Base-by-base conservation (phyloP, 148 eudicot species). In the Rhododendron vialii region DNA sequence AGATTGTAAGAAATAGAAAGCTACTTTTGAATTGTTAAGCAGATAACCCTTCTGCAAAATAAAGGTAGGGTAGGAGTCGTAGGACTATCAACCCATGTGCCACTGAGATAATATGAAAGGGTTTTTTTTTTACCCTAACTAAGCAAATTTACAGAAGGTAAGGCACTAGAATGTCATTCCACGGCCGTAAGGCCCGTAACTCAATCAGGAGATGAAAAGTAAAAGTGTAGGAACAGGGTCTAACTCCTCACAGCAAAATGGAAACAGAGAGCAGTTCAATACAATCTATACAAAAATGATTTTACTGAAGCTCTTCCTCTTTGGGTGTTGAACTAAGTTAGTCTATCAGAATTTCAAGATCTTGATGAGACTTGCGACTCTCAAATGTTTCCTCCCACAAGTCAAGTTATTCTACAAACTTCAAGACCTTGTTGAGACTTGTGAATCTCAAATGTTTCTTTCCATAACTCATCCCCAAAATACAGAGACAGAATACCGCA, bases 131-230 rank as follows among this genome's bases (percentile, higher is more conserved):
- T 57, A 47, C 50, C 26, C 73, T 22, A 22, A 28, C 22, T 82
- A 59, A 38, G 35, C 75, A 59, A 59, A 82, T 36, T 61, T 24
- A 63, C 55, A 80, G 63, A 7, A 81, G 67, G 73, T 1, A 55
- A 81, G 43, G 35, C 17, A 26, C 30, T 55, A 82, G 65, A 67
- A 51, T 82, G 84, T 43, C 71, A 80, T 82, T 57, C 63, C 36
- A 82, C 1, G 67, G 65, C 22, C 50, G 3, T 35, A 35, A 35
- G 36, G 36, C 36, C 36, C 36, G 36, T 20, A 57, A 41, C 35
- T 36, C 75, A 41, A 41, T 30, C 53, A 61, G 33, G 12, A 41
- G 18, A 61, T 14, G 7, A 41, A 41, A 30, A 80, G 63, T 28
- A 38, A 5, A 51, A 81, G 12, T 20, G 10, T 10, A 82, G 71